These are phyloP conservation scores for Austropuccinia psidii DNA, from an alignment of 1,284 basidiomycete species.

Conservation along the genomic window DNA sequence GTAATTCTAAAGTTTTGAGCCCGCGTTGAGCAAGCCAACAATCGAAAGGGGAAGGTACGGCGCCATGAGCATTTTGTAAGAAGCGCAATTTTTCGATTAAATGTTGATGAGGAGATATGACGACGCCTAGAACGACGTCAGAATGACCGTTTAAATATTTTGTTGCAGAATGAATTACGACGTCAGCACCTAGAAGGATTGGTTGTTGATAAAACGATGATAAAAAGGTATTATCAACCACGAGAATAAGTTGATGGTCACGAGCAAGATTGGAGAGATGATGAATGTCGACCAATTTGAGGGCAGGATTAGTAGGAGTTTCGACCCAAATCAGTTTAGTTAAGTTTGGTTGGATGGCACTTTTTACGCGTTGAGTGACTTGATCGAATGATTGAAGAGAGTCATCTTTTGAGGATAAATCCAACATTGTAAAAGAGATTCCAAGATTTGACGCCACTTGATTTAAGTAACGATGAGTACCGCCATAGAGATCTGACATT, in stretches of 20 bases:
- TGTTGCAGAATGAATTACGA: constrained; percentile 60
- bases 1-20: constrained; percentile 72
- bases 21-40: constrained; percentile 85
- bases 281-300: constrained; percentile 71
- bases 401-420: constrained; percentile 52
- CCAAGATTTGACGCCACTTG: constrained; percentile 64
- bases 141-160: constrained; percentile 78
- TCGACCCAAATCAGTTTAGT: constrained; percentile 88
- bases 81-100: constrained; percentile 63
- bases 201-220: constrained; percentile 88
- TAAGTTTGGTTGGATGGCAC: background rate
- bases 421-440: constrained; percentile 72
- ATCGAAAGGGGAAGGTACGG: constrained; percentile 63
- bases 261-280: constrained; percentile 59
- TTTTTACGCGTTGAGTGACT: constrained; percentile 37
- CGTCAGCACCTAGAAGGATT: constrained; percentile 71
- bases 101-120: constrained; percentile 54
- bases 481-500: constrained; percentile 65
- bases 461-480: constrained; percentile 78
- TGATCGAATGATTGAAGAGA: background rate
- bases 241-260: constrained; percentile 57
- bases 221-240: constrained; percentile 82
- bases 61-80: constrained; percentile 68
- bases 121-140: constrained; percentile 63
- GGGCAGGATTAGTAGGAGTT: constrained; percentile 87